Evolutionary conservation across 306 rosid species (phyloP).

Genomic region (Potentilla sterilis): DNA sequence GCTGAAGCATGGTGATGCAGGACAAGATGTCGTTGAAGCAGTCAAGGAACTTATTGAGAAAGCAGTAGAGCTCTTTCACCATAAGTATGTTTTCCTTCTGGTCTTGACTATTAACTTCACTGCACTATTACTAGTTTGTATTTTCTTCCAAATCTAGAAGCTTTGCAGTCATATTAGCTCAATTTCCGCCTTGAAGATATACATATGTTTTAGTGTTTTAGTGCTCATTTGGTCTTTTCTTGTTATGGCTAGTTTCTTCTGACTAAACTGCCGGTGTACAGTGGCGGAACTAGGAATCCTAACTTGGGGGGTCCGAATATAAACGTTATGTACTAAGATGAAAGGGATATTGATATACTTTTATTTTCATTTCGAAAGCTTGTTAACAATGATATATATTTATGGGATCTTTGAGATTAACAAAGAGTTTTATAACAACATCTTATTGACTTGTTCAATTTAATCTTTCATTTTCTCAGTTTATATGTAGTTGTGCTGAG

Average conservation of each 20-base stretch:
- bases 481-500: no score
- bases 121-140: slow-evolving; percentile 5
- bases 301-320: no score
- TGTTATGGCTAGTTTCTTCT: slow-evolving; percentile 3
- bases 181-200: background rate
- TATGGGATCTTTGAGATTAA: no score
- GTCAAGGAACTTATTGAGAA: slow-evolving; percentile 95
- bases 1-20: slow-evolving; percentile 65
- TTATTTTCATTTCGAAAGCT: no score
- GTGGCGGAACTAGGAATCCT: background rate
- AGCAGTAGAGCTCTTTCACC: slow-evolving; percentile 96
- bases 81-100: slow-evolving; percentile 49
- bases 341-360: no score
- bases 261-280: slow-evolving; percentile 29
- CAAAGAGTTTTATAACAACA: no score
- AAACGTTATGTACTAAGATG: no score
- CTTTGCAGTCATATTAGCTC: background rate
- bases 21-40: slow-evolving; percentile 68
- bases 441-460: no score
- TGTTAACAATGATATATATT: no score
- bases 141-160: background rate
- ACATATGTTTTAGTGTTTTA: background rate
- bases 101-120: slow-evolving; percentile 22
- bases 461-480: background rate
- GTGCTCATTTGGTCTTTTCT: background rate